Conservation (phyloP, 148 eudicot genomes). For the Chenopodium suecicum region DNA sequence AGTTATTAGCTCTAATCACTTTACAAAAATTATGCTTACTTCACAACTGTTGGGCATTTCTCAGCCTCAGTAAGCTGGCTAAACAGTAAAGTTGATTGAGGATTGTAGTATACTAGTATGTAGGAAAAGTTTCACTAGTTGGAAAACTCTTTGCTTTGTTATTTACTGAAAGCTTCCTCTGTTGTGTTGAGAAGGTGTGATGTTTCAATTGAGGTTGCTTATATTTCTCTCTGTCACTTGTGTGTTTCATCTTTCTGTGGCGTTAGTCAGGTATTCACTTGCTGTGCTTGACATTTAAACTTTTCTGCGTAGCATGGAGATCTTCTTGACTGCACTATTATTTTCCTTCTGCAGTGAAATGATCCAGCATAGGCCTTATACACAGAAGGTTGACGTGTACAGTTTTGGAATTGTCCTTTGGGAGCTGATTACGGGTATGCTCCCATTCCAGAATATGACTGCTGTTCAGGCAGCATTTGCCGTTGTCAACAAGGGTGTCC, state of each 20-base stretch:
- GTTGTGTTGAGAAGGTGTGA: too few relatives aligned
- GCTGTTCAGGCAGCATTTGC: slow-evolving; percentile 99
- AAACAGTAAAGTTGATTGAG: background rate
- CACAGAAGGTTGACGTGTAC: slow-evolving; percentile 92
- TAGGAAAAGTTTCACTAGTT: background rate
- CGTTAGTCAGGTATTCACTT: background rate
- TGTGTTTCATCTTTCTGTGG: background rate
- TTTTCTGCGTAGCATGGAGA: slow-evolving; percentile 3
- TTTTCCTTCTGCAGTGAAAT: slow-evolving; percentile 62
- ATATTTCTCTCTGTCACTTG: background rate
- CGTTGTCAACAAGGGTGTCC: slow-evolving; percentile 90
- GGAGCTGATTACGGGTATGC: slow-evolving; percentile 93
- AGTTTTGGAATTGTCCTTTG: slow-evolving; percentile 97
- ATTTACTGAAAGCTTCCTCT: background rate
- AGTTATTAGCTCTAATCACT: background rate
- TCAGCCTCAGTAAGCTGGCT: background rate
- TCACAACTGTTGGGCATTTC: background rate
- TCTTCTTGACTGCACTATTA: slow-evolving; percentile 27
- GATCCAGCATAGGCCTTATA: slow-evolving; percentile 98
- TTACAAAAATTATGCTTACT: background rate
- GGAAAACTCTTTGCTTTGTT: background rate
- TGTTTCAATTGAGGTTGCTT: background rate
- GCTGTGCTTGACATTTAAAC: background rate
- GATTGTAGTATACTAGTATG: background rate
- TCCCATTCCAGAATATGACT: slow-evolving; percentile 93